Evolutionary conservation across 495 filamentous ascomycete species (phyloP).

Genomic region (Pseudevernia furfuracea): DNA sequence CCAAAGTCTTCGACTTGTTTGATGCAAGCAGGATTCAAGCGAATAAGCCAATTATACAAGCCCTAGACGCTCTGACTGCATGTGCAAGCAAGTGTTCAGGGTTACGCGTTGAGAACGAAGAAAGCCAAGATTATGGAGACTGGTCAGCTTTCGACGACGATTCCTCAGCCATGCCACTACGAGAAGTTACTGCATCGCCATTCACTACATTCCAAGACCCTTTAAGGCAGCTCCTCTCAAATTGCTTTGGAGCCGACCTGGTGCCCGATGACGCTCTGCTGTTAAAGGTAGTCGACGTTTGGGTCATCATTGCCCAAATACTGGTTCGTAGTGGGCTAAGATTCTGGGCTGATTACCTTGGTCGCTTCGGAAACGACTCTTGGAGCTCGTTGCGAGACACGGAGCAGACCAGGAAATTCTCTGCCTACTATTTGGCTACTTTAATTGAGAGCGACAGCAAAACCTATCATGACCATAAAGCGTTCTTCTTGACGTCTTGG

Average conservation of each 20-base stretch:
- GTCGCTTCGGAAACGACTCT: slow-evolving; percentile 46
- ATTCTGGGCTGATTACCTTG: slow-evolving; percentile 54
- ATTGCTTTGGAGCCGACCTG: slow-evolving; percentile 58
- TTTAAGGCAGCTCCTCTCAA: slow-evolving; percentile 54
- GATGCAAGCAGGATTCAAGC: slow-evolving; percentile 33
- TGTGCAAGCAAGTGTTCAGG: slow-evolving; percentile 25
- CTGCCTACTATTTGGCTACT: slow-evolving; percentile 52
- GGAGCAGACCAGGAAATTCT: slow-evolving; percentile 56
- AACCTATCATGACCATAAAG: slow-evolving; percentile 40
- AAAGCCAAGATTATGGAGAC: slow-evolving; percentile 71
- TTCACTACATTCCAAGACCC: slow-evolving; percentile 43
- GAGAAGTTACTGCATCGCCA: slow-evolving; percentile 33
- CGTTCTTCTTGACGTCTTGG: slow-evolving; percentile 49
- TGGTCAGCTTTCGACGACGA: slow-evolving; percentile 50
- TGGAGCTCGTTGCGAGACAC: slow-evolving; percentile 58
- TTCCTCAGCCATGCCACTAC: slow-evolving; percentile 12
- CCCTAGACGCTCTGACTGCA: slow-evolving; percentile 34
- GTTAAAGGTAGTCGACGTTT: slow-evolving; percentile 50
- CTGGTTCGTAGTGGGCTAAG: slow-evolving; percentile 38
- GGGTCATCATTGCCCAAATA: slow-evolving; percentile 47
- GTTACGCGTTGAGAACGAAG: slow-evolving; percentile 41
- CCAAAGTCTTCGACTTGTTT: slow-evolving; percentile 36
- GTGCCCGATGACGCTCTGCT: slow-evolving; percentile 52
- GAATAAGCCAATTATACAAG: slow-evolving; percentile 34
- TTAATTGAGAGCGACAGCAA: slow-evolving; percentile 44